Conservation (phyloP, 1,139 yeast species). For the Diutina rugosa region DNA sequence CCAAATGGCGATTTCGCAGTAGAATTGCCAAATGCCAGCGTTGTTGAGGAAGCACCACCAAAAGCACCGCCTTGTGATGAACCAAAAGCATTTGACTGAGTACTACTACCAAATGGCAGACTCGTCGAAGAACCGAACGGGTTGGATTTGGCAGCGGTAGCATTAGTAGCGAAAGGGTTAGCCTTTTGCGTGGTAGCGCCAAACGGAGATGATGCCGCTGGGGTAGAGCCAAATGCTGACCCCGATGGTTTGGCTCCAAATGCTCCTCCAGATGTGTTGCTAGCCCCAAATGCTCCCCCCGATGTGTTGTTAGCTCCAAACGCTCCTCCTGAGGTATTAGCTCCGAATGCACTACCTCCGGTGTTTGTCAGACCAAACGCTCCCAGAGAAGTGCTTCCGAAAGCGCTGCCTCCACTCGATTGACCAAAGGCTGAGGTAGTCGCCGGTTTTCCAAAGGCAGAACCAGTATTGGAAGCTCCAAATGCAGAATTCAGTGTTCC, state of each 20-base stretch:
- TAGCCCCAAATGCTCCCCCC: not conserved
- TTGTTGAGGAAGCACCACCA: slow-evolving; percentile 5
- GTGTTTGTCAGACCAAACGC: not conserved
- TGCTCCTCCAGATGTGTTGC: not conserved
- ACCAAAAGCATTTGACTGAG: not conserved
- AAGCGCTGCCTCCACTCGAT: not conserved
- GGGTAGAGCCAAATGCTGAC: not conserved
- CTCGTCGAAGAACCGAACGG: not conserved
- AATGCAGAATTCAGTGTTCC: slow-evolving; percentile 1
- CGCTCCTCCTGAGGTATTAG: not conserved
- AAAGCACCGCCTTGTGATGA: not conserved
- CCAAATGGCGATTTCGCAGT: slow-evolving; percentile 5
- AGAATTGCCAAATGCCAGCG: slow-evolving; percentile 2
- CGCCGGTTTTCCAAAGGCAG: not conserved
- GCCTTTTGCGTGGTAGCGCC: not conserved
- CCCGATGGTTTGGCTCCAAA: not conserved
- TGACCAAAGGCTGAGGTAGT: not conserved
- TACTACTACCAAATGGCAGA: not conserved
- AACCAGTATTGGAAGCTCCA: slow-evolving; percentile 5
- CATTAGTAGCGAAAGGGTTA: not conserved
- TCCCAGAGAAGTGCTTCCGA: not conserved
- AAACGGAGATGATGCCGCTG: not conserved
- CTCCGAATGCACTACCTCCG: not conserved
- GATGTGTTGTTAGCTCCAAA: not conserved
- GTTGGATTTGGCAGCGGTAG: not conserved